Percentiles rank a stretch among this genome's conserved stretches.
phyloP scores from a whole-genome alignment of 1,284 basidiomycete species.

The Naganishia cerealis region DNA sequence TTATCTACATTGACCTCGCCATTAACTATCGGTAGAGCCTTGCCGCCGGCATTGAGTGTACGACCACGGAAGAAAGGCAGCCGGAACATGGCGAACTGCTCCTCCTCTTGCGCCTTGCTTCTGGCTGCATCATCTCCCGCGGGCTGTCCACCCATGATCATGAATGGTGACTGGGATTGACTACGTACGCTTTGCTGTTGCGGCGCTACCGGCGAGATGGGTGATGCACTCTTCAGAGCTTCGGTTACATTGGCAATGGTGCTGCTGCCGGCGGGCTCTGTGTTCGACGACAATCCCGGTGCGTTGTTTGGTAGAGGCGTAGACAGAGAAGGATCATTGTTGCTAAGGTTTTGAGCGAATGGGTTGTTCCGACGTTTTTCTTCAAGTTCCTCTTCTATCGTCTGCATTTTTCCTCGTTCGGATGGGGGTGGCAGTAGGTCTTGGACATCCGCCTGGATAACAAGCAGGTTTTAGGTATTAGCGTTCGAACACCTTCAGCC shows the following conservation, averaged over 20 bases:
- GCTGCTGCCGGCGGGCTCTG: background rate
- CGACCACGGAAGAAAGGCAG: conserved; percentile 33
- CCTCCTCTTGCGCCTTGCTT: conserved; percentile 18
- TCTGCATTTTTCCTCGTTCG: conserved; percentile 45
- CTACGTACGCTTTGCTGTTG: conserved; percentile 23
- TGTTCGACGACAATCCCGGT: conserved; percentile 4
- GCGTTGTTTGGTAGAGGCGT: background rate
- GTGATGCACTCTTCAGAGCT: conserved; percentile 17
- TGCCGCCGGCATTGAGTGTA: conserved; percentile 21
- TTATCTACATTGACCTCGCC: conserved; percentile 34
- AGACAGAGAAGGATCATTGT: conserved; percentile 12
- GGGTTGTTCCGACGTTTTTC: conserved; percentile 37
- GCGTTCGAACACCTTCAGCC: background rate
- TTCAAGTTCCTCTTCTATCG: conserved; percentile 52
- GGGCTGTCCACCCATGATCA: conserved; percentile 11
- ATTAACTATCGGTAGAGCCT: conserved; percentile 23
- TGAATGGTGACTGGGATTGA: conserved; percentile 24
- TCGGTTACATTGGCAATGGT: background rate
- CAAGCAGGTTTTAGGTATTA: background rate
- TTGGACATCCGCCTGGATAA: conserved; percentile 49
- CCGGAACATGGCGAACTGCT: conserved; percentile 33
- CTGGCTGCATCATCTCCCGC: background rate
- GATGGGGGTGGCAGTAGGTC: conserved; percentile 51
- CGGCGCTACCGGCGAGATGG: conserved; percentile 18
- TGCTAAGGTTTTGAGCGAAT: conserved; percentile 22